A percentile compares a stretch with the other conserved stretches of the same genome.
phyloP scores from a whole-genome alignment of 805 yeast genomes.

The Wickerhamiella sorbophila region DNA sequence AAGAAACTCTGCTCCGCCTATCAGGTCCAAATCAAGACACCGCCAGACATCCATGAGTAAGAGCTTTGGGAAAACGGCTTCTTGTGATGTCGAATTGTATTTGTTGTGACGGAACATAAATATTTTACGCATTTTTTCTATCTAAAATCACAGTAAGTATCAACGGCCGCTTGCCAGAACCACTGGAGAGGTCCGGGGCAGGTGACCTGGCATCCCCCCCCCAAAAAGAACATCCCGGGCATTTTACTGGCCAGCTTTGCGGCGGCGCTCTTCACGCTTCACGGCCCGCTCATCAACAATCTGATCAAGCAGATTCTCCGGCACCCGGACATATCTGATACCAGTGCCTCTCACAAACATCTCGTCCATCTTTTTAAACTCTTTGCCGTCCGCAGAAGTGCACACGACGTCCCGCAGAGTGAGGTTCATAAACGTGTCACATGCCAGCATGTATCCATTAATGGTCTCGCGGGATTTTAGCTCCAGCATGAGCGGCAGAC shows the following conservation, averaged over 20 bases:
- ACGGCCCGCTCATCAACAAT: slow-evolving; percentile 27
- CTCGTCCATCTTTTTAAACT: slow-evolving; percentile 13
- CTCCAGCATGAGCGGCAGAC: slow-evolving; percentile 75
- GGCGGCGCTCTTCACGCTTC: slow-evolving; percentile 25
- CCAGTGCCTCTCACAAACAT: slow-evolving; percentile 17
- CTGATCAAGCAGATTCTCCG: slow-evolving; percentile 27
- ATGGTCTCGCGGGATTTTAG: slow-evolving; percentile 83
- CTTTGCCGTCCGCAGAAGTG: slow-evolving; percentile 6
- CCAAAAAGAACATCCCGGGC: no score
- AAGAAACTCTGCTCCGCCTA: slow-evolving; percentile 69
- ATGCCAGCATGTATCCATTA: slow-evolving; percentile 68
- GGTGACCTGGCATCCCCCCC: no score
- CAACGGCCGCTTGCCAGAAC: no score
- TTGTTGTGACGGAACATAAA: no score
- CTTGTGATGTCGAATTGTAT: no score
- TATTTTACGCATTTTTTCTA: no score
- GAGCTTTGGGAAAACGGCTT: no score
- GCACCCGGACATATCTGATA: slow-evolving; percentile 31
- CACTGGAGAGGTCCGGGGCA: no score
- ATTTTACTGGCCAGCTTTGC: no score
- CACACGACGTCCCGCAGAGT: slow-evolving; percentile 62
- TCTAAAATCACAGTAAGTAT: no score
- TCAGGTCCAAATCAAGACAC: slow-evolving; percentile 54
- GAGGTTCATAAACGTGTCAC: slow-evolving; percentile 94
- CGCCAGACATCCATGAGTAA: slow-evolving; percentile 35